Base-by-base conservation (phyloP, 176 grass and related monocot species). In the Eragrostis nindensis region DNA sequence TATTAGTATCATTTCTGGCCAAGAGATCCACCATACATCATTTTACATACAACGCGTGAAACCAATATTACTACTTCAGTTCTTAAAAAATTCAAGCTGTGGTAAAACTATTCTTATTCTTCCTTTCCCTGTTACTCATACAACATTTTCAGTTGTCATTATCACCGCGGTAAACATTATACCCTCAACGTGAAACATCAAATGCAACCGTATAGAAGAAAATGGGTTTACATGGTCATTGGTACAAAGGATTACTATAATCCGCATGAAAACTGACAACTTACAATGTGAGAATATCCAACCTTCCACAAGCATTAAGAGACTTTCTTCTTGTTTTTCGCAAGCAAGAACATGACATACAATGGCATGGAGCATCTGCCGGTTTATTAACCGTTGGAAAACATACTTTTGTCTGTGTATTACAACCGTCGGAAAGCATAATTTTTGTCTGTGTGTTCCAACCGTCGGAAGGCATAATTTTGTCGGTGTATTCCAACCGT, bases 161-260 rank as follows among this genome's bases (percentile, higher is more conserved):
- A 5, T 24, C 64, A 29, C 25, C 4, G 26, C 25, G 22, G 44
- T 78, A 65, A 49, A 65, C 26, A 46, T 11, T 29, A 9, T 7
- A 11, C 6, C 19, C 7, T 63, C 29, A 77, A 15, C 1, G 2
- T 29, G 25, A 63, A 43, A 62, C 40, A n/a, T 60, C 26, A 66
- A 44, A 67, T 22, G n/a, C 19, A 62, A 26, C 55, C 63, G 9
- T 66, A 42, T 42, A 78, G 26, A 83, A 73, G 68, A 49, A 78
- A 78, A 49, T 1, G 5, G 1, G 42, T 38, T 61, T 30, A 52
- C 11, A 50, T 21, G 13, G 29, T 60, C 41, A 62, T 9, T 9
- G n/a, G 19, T 3, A 12, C 0, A 0, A 67, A 44, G 16, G n/a
- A 1, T 7, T 25, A 68, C 24, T 32, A 32, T 5, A 17, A 48